Percentiles rank a stretch among this genome's conserved stretches.
These are phyloP conservation scores for Sphagnum contortum DNA, from an alignment of 225 moss, liverwort and hornwort genomes.

Conservation along the genomic window DNA sequence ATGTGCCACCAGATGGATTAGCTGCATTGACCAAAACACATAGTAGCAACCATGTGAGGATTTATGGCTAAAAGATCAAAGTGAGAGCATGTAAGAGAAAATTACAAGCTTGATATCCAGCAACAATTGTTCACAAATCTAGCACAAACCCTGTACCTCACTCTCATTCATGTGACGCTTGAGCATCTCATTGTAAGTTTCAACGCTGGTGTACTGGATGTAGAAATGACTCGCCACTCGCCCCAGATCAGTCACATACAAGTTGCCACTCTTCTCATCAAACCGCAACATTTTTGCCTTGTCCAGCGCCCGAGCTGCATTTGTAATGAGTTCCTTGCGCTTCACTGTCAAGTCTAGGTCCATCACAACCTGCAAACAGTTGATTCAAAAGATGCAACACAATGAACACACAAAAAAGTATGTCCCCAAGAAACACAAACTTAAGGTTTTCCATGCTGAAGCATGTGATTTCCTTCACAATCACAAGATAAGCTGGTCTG, in stretches of 20 bases:
- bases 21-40: constrained; percentile 23
- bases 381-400: neutral
- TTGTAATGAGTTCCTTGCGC: constrained; percentile 83
- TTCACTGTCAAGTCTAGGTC: constrained; percentile 75
- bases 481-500: too few relatives aligned
- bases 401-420: too few relatives aligned
- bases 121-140: too few relatives aligned
- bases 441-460: too few relatives aligned
- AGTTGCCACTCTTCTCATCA: constrained; percentile 98
- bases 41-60: neutral
- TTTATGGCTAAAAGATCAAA: too few relatives aligned
- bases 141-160: constrained; percentile 34
- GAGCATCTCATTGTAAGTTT: constrained; percentile 99
- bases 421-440: too few relatives aligned
- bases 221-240: constrained; percentile 99
- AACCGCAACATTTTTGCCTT: constrained; percentile 99
- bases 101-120: too few relatives aligned
- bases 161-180: constrained; percentile 96
- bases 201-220: constrained; percentile 96
- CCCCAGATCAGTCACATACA: constrained; percentile 91
- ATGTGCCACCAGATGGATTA: constrained; percentile 90
- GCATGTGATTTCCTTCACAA: too few relatives aligned
- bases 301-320: constrained; percentile 90
- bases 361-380: constrained; percentile 58
- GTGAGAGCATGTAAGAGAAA: too few relatives aligned